Conservation (phyloP, 768 basidiomycete species). For the Lyophyllum atratum region DNA sequence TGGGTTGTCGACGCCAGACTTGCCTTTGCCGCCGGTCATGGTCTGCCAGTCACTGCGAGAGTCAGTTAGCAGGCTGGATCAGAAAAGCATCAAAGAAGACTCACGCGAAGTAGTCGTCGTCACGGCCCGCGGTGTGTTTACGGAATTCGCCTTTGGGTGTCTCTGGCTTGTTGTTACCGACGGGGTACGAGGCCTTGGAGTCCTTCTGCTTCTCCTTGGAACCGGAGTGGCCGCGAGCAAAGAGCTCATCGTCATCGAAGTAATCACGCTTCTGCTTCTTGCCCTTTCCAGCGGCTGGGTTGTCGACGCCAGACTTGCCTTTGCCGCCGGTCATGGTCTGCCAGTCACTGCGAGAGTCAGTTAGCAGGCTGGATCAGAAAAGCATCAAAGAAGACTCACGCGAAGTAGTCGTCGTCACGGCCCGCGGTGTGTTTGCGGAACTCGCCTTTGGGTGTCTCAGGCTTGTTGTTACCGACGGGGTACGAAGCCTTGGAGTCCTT, state of each 20-base stretch:
- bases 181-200: neutral
- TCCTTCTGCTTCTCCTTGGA: conserved; percentile 1
- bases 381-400: neutral
- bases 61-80: neutral
- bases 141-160: conserved; percentile 7
- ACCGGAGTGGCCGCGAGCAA: neutral
- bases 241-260: neutral
- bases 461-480: neutral
- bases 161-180: conserved; percentile 6
- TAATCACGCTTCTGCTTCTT: neutral
- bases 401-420: conserved; percentile 3
- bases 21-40: conserved; percentile 2
- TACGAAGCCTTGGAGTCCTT: neutral
- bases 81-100: neutral
- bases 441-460: neutral
- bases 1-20: conserved; percentile 2
- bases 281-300: conserved; percentile 5
- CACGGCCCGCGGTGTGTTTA: neutral
- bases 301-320: neutral
- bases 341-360: neutral
- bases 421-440: neutral
- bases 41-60: conserved; percentile 3
- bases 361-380: neutral
- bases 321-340: conserved; percentile 4
- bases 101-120: conserved; percentile 10